Evolutionary conservation across 306 rosid species (phyloP).

Genomic region (Hippophae tibetana): DNA sequence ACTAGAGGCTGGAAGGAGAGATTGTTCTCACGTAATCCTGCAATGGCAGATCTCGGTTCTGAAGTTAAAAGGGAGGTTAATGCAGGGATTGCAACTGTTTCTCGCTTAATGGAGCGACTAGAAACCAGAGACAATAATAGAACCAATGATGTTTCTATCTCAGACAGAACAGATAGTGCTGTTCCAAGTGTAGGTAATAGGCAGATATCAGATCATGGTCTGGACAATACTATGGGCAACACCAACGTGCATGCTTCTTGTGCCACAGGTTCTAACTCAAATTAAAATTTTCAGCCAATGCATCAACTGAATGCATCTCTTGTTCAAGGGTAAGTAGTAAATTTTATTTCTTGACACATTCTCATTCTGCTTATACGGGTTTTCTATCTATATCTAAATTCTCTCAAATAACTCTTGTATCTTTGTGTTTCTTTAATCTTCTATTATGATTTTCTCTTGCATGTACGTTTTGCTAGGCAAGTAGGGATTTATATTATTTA

Average conservation of each 20-base stretch:
- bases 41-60: constrained; percentile 76
- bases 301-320: constrained; percentile 29
- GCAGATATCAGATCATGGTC: constrained; percentile 34
- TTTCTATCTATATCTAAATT: background rate
- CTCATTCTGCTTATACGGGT: background rate
- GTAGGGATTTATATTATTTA: too few species aligned
- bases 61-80: constrained; percentile 79
- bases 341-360: constrained; percentile 1
- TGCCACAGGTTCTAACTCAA: constrained; percentile 75
- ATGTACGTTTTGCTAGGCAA: too few species aligned
- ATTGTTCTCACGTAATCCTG: constrained; percentile 70
- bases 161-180: constrained; percentile 36
- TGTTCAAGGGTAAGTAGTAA: constrained; percentile 34
- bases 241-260: constrained; percentile 33
- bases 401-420: too few species aligned
- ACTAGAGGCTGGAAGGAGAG: constrained; percentile 95
- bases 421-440: too few species aligned
- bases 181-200: constrained; percentile 33
- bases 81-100: constrained; percentile 76
- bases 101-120: constrained; percentile 81
- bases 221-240: constrained; percentile 33
- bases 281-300: constrained; percentile 30
- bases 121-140: constrained; percentile 62
- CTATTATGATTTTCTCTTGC: too few species aligned
- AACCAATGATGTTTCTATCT: constrained; percentile 31